Evolutionary conservation across 192 early-diverging fungal genomes (phyloP), one percentile per base, ranked within the genome.

Genomic region (Dissophora globulifera): DNA sequence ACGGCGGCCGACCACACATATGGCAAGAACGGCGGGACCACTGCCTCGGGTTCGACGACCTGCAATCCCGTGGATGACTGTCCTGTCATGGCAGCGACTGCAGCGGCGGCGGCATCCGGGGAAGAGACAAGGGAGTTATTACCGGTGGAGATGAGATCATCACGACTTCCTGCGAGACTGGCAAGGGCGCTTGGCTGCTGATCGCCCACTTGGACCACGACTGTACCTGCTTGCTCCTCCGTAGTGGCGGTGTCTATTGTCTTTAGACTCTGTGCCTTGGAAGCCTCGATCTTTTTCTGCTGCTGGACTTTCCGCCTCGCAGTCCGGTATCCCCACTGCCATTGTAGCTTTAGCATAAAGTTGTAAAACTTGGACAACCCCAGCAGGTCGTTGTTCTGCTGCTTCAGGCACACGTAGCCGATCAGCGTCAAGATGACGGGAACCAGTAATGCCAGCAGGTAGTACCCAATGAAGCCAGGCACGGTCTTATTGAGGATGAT

Each of bases 371-470:
- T 60, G 19, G 67, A 69, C 16, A 70, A 25, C 2, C 57, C 55
- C 15, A 81, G 67, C 4, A 43, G 25, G 35, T 82, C 76, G 4
- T 56, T 52, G 53, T 86, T 84, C 45, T 81, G 71, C 42, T 85
- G 84, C 55, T 83, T 81, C 4, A 66, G 38, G 20, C 64, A 43
- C 9, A 66, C 65, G 31, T 79, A 71, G 22, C 70, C 78, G 10
- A 76, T 43, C 8, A 72, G 8, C 8, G 82, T 57, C 45, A 87
- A 43, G 32, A 80, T 51, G 22, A 69, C 1, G 12, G 86, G 86
- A 31, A 87, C 80, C 13, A 74, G 45, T 1, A 87, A 50, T 15
- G 62, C 79, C 15, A 81, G 63, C 1, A 85, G 66, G 48, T 87
- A 87, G 43, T 71, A 87, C 0, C 60, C 71, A 3, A 83, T 51